phyloP scores from a whole-genome alignment of 495 filamentous ascomycete genomes.

The Penicillium angulare region DNA sequence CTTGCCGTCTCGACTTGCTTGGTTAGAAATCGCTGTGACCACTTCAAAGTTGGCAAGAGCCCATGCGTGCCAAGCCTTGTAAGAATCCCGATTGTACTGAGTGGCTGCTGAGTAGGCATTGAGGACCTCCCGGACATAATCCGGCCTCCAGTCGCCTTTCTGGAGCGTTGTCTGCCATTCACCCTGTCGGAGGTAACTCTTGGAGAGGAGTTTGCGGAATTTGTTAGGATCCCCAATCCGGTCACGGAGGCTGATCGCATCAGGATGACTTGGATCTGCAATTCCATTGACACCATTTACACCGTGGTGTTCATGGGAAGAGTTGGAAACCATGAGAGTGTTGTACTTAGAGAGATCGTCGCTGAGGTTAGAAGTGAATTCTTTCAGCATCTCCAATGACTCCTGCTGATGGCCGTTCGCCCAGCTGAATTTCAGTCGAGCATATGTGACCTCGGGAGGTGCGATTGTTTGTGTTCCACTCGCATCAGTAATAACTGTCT shows the following conservation, averaged over 20 bases:
- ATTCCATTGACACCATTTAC: constrained; percentile 62
- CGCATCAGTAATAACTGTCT: constrained; percentile 59
- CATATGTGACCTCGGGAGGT: constrained; percentile 81
- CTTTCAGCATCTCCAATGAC: constrained; percentile 73
- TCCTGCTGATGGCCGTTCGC: constrained; percentile 66
- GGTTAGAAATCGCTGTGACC: constrained; percentile 71
- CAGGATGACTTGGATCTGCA: constrained; percentile 43
- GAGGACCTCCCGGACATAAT: constrained; percentile 67
- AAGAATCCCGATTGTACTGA: constrained; percentile 86
- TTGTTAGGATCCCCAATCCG: constrained; percentile 44
- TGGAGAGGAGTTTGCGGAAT: constrained; percentile 74
- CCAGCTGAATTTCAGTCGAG: constrained; percentile 94
- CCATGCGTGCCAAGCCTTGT: constrained; percentile 99
- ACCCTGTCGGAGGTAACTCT: constrained; percentile 92
- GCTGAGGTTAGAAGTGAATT: constrained; percentile 76
- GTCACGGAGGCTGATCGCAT: constrained; percentile 36
- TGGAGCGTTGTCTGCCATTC: constrained; percentile 88
- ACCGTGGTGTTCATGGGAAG: constrained; percentile 40
- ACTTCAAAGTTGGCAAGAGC: constrained; percentile 99
- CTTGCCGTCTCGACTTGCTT: constrained; percentile 54
- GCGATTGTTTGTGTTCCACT: constrained; percentile 52
- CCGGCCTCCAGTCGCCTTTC: constrained; percentile 81
- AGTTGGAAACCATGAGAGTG: constrained; percentile 49
- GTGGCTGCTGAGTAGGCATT: constrained; percentile 86
- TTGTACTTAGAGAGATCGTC: constrained; percentile 67